Conservation (phyloP, 352 stramenopile genomes). For the Pythium rishiriense region DNA sequence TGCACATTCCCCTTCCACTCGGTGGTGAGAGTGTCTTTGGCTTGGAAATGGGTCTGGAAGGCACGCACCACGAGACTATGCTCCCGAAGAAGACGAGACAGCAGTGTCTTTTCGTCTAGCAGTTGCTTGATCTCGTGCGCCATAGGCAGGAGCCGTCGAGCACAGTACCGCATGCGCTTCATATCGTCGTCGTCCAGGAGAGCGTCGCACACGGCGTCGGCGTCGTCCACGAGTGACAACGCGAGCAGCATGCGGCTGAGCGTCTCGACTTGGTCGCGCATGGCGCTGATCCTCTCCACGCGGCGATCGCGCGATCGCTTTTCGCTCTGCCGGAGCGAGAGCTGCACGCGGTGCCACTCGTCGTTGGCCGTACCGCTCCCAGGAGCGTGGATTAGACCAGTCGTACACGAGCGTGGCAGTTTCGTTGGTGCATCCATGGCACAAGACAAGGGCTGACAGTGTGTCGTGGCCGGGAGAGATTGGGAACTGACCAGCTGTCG, state of each 20-base stretch:
- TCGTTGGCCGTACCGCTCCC: too few species aligned
- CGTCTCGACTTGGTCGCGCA: constrained; percentile 1
- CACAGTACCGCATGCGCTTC: background rate
- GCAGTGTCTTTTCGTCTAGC: background rate
- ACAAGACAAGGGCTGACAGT: too few species aligned
- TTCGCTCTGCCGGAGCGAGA: constrained; percentile 1
- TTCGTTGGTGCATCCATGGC: too few species aligned
- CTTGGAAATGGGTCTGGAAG: background rate
- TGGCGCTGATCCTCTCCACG: background rate
- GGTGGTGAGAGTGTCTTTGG: background rate
- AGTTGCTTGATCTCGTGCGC: background rate
- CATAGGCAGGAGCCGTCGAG: background rate
- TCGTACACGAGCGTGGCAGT: too few species aligned
- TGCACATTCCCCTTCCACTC: background rate
- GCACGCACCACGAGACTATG: background rate
- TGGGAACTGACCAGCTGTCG: too few species aligned
- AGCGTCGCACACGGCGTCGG: constrained; percentile 5
- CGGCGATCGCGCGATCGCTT: background rate
- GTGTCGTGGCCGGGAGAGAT: too few species aligned
- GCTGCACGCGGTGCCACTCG: background rate
- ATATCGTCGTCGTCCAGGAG: constrained; percentile 15
- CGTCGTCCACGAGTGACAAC: background rate
- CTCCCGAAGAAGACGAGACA: background rate
- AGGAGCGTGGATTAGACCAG: too few species aligned
- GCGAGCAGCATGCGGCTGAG: background rate